Conservation (phyloP, 2,329 filamentous ascomycete genomes). For the Ophiostoma australiae region DNA sequence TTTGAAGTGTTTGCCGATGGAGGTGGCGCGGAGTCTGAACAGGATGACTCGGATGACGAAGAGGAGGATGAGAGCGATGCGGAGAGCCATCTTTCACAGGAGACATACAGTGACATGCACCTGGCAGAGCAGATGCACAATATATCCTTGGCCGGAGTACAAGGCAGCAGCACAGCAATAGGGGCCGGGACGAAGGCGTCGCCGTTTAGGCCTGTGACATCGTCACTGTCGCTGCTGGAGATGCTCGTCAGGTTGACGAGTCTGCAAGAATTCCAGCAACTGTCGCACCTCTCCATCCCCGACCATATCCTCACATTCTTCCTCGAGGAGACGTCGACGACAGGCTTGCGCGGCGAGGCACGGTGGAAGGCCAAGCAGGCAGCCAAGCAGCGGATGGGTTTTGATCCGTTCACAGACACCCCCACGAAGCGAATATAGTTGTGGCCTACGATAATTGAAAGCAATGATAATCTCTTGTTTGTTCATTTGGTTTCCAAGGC, state of each 20-base stretch:
- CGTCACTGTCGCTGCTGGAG: conserved; percentile 71
- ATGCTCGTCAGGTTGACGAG: conserved; percentile 81
- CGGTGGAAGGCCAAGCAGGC: conserved; percentile 43
- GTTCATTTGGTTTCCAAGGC: background rate
- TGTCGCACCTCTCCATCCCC: conserved; percentile 80
- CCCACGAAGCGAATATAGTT: conserved; percentile 30
- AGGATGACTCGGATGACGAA: conserved; percentile 37
- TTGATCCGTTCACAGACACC: conserved; percentile 52
- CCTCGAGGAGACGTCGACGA: conserved; percentile 57
- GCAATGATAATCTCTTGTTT: background rate
- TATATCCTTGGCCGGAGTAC: conserved; percentile 34
- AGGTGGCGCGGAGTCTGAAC: conserved; percentile 23
- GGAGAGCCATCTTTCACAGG: conserved; percentile 26
- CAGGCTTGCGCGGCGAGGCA: conserved; percentile 45
- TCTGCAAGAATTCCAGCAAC: conserved; percentile 87
- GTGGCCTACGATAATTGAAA: background rate
- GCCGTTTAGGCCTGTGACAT: conserved; percentile 48
- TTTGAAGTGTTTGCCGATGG: conserved; percentile 76
- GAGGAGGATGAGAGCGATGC: conserved; percentile 27
- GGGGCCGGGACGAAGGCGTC: too few species aligned
- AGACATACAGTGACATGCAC: conserved; percentile 22
- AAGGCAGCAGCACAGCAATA: background rate
- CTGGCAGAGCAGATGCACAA: conserved; percentile 41
- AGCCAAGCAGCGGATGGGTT: conserved; percentile 48
- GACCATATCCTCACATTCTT: conserved; percentile 90